Conservation (phyloP, 805 yeast genomes). For the Lipomyces chichibuensis region DNA sequence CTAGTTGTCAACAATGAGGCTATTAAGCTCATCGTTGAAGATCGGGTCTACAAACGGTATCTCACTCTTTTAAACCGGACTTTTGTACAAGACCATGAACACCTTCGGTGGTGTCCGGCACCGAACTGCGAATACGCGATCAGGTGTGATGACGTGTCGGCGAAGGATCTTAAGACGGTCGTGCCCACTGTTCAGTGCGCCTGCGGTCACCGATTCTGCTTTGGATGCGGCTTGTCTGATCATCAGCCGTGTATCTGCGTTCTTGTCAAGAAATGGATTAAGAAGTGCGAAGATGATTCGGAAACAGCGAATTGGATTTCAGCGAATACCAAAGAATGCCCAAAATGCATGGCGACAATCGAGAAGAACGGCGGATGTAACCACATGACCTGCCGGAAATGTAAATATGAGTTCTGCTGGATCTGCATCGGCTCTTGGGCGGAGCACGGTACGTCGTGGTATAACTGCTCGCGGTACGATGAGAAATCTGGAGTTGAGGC, state of each 20-base stretch:
- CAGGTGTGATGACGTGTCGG: conserved; percentile 42
- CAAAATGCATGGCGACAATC: conserved; percentile 74
- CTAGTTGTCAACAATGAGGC: conserved; percentile 45
- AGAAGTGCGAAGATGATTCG: conserved; percentile 80
- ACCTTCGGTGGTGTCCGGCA: conserved; percentile 78
- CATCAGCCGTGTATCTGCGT: conserved; percentile 87
- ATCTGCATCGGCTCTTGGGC: conserved; percentile 80
- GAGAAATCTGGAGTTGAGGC: conserved; percentile 49
- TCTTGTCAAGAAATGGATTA: conserved; percentile 69
- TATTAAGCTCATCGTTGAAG: conserved; percentile 47
- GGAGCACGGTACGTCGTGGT: conserved; percentile 64
- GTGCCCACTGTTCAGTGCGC: conserved; percentile 74
- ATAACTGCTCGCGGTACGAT: conserved; percentile 66
- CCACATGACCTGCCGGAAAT: conserved; percentile 87
- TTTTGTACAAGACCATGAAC: conserved; percentile 57
- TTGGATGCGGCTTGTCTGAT: conserved; percentile 69
- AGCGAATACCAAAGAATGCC: conserved; percentile 83
- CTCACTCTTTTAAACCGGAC: conserved; percentile 42
- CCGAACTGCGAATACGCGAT: conserved; percentile 73
- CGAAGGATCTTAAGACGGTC: conserved; percentile 33
- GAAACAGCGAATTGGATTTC: conserved; percentile 87
- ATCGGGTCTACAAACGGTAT: conserved; percentile 38
- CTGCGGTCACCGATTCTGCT: conserved; percentile 74
- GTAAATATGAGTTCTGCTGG: conserved; percentile 89
- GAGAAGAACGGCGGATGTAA: conserved; percentile 97